Evolutionary conservation across 2,329 filamentous ascomycete species (phyloP).

Genomic region (Neofusicoccum umdonicola): DNA sequence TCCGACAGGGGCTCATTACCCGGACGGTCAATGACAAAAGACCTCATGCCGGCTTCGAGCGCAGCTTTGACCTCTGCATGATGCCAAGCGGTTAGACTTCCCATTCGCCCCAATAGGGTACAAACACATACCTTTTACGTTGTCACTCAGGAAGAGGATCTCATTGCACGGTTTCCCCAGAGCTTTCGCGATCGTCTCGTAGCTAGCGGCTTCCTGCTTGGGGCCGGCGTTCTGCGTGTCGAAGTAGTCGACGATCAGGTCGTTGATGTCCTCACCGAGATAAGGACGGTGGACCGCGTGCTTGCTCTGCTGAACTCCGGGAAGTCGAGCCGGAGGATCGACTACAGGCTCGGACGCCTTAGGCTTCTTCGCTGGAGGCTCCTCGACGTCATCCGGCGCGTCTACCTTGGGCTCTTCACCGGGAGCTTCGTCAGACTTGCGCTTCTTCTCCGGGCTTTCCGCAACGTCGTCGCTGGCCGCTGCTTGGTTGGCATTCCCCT

Average conservation of each 20-base stretch:
- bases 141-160: slow-evolving; percentile 81
- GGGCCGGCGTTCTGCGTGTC: slow-evolving; percentile 78
- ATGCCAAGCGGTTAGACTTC: slow-evolving; percentile 22
- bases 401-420: slow-evolving; percentile 11
- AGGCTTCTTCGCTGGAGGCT: slow-evolving; percentile 7
- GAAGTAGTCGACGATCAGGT: slow-evolving; percentile 49
- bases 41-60: slow-evolving; percentile 41
- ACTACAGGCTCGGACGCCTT: slow-evolving; percentile 7
- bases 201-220: slow-evolving; percentile 68
- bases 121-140: slow-evolving; percentile 54
- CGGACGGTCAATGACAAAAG: slow-evolving; percentile 55
- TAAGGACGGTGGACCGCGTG: slow-evolving; percentile 21
- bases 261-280: slow-evolving; percentile 36
- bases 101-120: slow-evolving; percentile 14
- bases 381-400: slow-evolving; percentile 1
- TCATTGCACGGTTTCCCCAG: slow-evolving; percentile 48
- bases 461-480: slow-evolving; percentile 2
- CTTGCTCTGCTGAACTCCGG: slow-evolving; percentile 24
- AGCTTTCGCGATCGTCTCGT: slow-evolving; percentile 60
- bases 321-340: slow-evolving; percentile 2
- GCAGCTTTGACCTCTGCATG: slow-evolving; percentile 45
- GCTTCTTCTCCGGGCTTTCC: slow-evolving; percentile 26
- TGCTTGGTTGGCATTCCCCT: background rate
- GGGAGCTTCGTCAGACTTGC: slow-evolving; percentile 18
- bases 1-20: slow-evolving; percentile 63